A percentile compares a stretch with the other conserved stretches of the same genome.
Conservation (phyloP, 2,329 filamentous ascomycete species). For the Apiospora aurea region DNA sequence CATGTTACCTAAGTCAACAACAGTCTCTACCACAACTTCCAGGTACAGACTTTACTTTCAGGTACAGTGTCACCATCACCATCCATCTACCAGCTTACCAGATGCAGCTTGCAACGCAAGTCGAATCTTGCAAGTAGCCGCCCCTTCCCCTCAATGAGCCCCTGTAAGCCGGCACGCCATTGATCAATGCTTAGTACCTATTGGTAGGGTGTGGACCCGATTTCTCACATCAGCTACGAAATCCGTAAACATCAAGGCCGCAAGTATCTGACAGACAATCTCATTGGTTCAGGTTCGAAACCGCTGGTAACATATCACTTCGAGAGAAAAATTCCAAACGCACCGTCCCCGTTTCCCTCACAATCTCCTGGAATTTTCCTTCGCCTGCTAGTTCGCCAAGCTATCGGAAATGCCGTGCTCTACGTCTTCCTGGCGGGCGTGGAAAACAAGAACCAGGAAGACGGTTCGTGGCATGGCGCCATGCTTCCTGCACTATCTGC, state of each 20-base stretch:
- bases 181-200: too few relatives aligned
- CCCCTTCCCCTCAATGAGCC: neutral
- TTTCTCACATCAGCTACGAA: neutral
- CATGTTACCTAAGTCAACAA: neutral
- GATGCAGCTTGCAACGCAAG: neutral
- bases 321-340: neutral
- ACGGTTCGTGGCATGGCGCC: conserved; percentile 11
- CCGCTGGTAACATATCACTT: neutral
- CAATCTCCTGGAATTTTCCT: neutral
- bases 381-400: neutral
- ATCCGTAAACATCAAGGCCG: neutral
- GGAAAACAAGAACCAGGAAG: conserved; percentile 9
- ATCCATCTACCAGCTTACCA: too few relatives aligned
- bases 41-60: neutral
- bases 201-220: neutral
- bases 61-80: neutral
- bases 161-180: neutral
- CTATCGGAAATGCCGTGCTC: conserved; percentile 13
- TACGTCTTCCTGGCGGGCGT: neutral
- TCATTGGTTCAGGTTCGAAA: neutral
- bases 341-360: neutral
- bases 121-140: neutral
- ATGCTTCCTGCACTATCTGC: conserved; percentile 10
- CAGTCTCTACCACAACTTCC: neutral
- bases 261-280: neutral